Conservation (phyloP, 331 rosid species). For the Ulmus americana region DNA sequence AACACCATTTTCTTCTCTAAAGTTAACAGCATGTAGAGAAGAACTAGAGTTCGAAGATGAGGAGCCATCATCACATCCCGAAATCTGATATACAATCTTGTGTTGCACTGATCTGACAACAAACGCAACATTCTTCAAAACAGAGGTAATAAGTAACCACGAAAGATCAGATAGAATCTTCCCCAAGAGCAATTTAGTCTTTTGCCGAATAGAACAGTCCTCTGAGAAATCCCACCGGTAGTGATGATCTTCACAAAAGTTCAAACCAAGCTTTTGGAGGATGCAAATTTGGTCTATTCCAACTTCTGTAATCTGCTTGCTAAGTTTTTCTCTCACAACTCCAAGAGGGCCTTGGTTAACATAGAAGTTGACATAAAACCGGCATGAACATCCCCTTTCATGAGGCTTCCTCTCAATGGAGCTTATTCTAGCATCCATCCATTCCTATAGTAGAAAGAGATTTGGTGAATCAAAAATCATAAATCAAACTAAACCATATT, state of each 20-base stretch:
- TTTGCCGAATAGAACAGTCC: slow-evolving; percentile 45
- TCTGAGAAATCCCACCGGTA: slow-evolving; percentile 71
- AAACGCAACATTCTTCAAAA: slow-evolving; percentile 50
- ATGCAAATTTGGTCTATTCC: slow-evolving; percentile 57
- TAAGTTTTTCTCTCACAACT: slow-evolving; percentile 51
- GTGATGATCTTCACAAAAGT: slow-evolving; percentile 40
- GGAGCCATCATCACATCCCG: slow-evolving; percentile 27
- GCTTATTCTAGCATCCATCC: slow-evolving; percentile 79
- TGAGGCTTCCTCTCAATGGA: slow-evolving; percentile 80
- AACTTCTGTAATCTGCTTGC: slow-evolving; percentile 44
- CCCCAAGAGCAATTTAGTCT: slow-evolving; percentile 65
- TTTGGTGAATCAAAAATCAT: slow-evolving; percentile 20
- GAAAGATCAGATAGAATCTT: slow-evolving; percentile 61
- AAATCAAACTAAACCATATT: background rate
- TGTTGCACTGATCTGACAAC: slow-evolving; percentile 54
- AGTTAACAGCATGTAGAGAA: slow-evolving; percentile 41
- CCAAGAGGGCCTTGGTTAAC: slow-evolving; percentile 75
- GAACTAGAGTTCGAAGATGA: slow-evolving; percentile 27
- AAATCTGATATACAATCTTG: slow-evolving; percentile 66
- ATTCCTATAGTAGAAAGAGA: slow-evolving; percentile 36
- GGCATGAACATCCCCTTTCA: slow-evolving; percentile 57
- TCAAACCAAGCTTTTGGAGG: slow-evolving; percentile 57
- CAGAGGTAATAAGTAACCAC: slow-evolving; percentile 73
- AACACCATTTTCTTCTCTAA: slow-evolving; percentile 43
- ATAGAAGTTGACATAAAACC: slow-evolving; percentile 63